Percentiles rank a stretch among this genome's conserved stretches.
phyloP scores from a whole-genome alignment of 805 yeast genomes.

The Lipomyces kockii region DNA sequence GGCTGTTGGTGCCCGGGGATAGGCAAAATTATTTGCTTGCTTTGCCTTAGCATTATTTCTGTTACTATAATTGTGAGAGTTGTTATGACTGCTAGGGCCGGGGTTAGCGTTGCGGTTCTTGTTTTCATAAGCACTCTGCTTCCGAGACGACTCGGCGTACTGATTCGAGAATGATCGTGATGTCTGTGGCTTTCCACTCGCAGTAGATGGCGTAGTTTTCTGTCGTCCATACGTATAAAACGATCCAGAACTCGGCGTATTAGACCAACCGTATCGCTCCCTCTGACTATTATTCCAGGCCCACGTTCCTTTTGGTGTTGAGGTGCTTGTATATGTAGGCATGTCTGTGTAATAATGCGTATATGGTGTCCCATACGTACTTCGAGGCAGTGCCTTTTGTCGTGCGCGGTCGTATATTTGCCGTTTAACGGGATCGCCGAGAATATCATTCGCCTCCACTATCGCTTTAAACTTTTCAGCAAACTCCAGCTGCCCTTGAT shows the following conservation, averaged over 20 bases:
- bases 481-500: slow-evolving; percentile 34
- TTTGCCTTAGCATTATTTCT: neutral
- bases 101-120: neutral
- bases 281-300: slow-evolving; percentile 6
- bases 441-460: slow-evolving; percentile 45
- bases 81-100: neutral
- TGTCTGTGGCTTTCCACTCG: slow-evolving; percentile 2
- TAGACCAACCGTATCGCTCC: slow-evolving; percentile 11
- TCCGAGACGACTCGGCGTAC: slow-evolving; percentile 8
- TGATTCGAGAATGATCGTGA: neutral
- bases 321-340: neutral
- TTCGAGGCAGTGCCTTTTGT: neutral
- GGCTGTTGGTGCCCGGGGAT: slow-evolving; percentile 2
- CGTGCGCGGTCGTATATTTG: slow-evolving; percentile 41
- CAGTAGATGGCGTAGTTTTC: slow-evolving; percentile 6
- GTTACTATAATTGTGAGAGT: neutral
- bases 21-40: neutral
- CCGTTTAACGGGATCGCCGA: slow-evolving; percentile 42
- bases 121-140: slow-evolving; percentile 10
- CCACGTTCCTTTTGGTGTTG: neutral
- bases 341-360: neutral
- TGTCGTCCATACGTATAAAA: neutral
- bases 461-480: slow-evolving; percentile 46
- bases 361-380: slow-evolving; percentile 5
- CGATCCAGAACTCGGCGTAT: slow-evolving; percentile 3